phyloP scores from a whole-genome alignment of 2,329 filamentous ascomycete species.

The Talaromyces verruculosus region DNA sequence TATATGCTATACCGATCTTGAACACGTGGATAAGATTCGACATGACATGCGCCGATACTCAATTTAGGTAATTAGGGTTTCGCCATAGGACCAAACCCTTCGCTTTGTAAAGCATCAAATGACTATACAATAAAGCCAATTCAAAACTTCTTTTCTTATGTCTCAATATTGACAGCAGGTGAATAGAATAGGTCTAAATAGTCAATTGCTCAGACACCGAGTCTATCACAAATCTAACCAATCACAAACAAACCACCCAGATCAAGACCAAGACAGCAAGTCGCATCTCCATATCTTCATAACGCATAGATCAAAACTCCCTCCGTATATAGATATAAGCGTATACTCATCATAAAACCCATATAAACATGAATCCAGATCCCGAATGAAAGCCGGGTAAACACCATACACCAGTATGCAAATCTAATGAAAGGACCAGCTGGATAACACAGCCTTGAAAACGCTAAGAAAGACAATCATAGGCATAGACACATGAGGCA shows the following conservation, averaged over 20 bases:
- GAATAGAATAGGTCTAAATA: background rate
- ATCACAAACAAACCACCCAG: background rate
- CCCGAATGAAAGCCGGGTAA: background rate
- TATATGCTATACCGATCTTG: background rate
- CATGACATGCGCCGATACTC: background rate
- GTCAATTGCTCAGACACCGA: background rate
- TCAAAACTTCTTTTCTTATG: background rate
- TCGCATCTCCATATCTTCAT: background rate
- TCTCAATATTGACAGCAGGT: background rate
- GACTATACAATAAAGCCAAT: background rate
- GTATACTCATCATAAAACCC: background rate
- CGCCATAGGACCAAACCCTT: background rate
- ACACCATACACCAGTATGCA: conserved; percentile 19
- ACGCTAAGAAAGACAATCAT: conserved; percentile 10
- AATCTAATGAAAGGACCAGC: conserved; percentile 7
- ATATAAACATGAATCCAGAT: background rate
- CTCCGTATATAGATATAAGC: background rate
- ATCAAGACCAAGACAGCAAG: background rate
- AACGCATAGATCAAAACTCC: background rate
- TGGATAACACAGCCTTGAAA: background rate
- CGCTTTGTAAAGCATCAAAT: background rate
- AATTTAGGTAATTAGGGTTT: background rate
- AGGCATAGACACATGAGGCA: background rate
- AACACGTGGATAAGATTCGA: background rate
- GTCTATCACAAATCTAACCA: background rate